Evolutionary conservation across 306 rosid genomes (phyloP), one percentile per base, ranked within the genome.

Genomic region (Lithocarpus polystachyus): DNA sequence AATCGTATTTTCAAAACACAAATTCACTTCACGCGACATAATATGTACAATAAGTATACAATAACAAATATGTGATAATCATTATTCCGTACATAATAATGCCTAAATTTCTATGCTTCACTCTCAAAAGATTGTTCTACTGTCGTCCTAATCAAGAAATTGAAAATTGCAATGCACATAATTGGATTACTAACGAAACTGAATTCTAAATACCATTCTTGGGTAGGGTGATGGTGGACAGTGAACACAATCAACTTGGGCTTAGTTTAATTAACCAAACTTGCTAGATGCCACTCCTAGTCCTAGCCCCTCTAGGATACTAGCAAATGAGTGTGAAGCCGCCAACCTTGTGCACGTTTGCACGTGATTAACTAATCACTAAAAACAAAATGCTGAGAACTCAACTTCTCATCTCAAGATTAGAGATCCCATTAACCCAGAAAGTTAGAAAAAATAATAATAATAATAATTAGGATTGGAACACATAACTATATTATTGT

Each of bases 401-500:
- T 78, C 14, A 68, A 18, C 5, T 78, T 18, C 67, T 54, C 77
- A 78, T 78, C 68, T 56, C 78, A 79, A 84, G 72, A 72, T 76
- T 68, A 80, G 64, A 79, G 77, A 68, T 72, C 72, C 55, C 71
- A 76, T 67, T 62, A 79, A 48, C 82, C 65, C 73, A 54, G 61
- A 81, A 77, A 75, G 56, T 35, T 40, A 2, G 0, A 8, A 15
- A 70, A 40, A 17, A 57, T 54, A 31, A 68, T 15, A 20, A 11
- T 12, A 17, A 57, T 54, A 31, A 68, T 15, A 20, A 11, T 12
- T n/a, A 3, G 19, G 65, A 22, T 83, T 56, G 76, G 72, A 75
- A 80, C 87, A 71, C 85, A 77, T 51, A 51, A 76, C 76, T 59
- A 78, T 62, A 22, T 9, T 57, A 19, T 65, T 89, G 93, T 91